Percentiles rank a stretch among this genome's conserved stretches.
phyloP scores from a whole-genome alignment of 78 protist species.

The Pelomyxa schiedti region DNA sequence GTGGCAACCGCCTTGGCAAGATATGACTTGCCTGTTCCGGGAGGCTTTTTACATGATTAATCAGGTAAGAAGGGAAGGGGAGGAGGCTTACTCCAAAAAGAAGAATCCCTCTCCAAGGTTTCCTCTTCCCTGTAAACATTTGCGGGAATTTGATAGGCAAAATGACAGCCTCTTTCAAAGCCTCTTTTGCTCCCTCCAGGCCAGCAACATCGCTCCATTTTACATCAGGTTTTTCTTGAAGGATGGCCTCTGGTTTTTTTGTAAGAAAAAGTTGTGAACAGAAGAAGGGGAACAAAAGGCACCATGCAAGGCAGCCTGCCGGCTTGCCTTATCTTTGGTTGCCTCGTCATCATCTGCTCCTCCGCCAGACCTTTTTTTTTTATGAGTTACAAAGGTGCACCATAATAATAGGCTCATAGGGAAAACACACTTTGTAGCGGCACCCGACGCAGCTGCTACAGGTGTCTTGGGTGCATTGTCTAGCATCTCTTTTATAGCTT shows the following conservation, averaged over 20 bases:
- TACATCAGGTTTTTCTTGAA: constrained; percentile 93
- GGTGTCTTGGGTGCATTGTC: constrained; percentile 25
- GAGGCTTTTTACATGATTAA: constrained; percentile 39
- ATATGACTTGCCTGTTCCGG: constrained; percentile 96
- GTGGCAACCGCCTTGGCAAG: constrained; percentile 98
- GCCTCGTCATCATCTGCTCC: neutral
- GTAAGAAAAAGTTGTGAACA: no score
- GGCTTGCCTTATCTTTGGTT: neutral
- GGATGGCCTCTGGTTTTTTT: constrained; percentile 5
- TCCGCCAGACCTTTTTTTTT: neutral
- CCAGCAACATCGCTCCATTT: constrained; percentile 95
- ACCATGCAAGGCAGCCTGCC: neutral
- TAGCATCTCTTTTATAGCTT: constrained; percentile 49
- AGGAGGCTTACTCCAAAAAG: constrained; percentile 79
- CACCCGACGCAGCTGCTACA: constrained; percentile 22
- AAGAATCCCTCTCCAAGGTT: constrained; percentile 97
- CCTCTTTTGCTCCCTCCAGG: constrained; percentile 87
- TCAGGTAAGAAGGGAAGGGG: neutral
- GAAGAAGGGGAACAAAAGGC: no score
- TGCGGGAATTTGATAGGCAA: constrained; percentile 94
- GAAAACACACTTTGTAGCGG: neutral
- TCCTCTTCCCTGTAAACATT: constrained; percentile 84
- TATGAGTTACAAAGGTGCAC: neutral
- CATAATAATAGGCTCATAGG: neutral
- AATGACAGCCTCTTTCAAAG: constrained; percentile 91